Evolutionary conservation across 176 grass and related monocot species (phyloP).

Genomic region (Paspalum notatum): DNA sequence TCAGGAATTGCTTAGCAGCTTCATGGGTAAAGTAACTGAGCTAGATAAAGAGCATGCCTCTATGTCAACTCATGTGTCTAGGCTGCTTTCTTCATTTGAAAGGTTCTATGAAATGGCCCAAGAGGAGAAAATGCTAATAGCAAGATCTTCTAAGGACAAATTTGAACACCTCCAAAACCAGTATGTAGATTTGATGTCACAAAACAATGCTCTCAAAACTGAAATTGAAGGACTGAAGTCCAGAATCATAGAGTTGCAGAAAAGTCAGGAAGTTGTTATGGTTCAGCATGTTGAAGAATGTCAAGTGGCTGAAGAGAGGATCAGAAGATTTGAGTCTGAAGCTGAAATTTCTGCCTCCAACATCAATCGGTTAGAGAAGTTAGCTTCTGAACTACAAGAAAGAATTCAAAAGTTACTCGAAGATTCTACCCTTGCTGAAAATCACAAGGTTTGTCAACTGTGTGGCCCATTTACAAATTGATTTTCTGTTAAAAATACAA

Average conservation of each 20-base stretch:
- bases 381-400: conserved; percentile 69
- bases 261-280: conserved; percentile 84
- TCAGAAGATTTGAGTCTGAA: conserved; percentile 74
- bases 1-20: conserved; percentile 53
- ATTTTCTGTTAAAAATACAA: conserved; percentile 8
- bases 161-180: conserved; percentile 63
- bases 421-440: conserved; percentile 63
- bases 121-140: conserved; percentile 68
- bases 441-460: conserved; percentile 67
- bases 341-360: conserved; percentile 65
- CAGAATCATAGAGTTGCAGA: conserved; percentile 78
- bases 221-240: conserved; percentile 71
- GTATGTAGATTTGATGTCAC: conserved; percentile 56
- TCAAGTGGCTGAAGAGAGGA: conserved; percentile 73
- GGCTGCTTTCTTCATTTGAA: conserved; percentile 62
- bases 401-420: conserved; percentile 70
- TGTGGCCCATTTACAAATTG: neutral
- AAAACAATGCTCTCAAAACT: conserved; percentile 59
- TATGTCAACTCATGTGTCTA: conserved; percentile 60
- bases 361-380: conserved; percentile 56
- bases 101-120: conserved; percentile 65
- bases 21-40: conserved; percentile 60
- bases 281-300: conserved; percentile 96
- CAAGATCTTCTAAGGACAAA: conserved; percentile 61
- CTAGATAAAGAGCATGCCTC: conserved; percentile 67